Evolutionary conservation across 2,329 filamentous ascomycete genomes (phyloP), one percentile per base, ranked within the genome.

Genomic region (Fusarium udum): DNA sequence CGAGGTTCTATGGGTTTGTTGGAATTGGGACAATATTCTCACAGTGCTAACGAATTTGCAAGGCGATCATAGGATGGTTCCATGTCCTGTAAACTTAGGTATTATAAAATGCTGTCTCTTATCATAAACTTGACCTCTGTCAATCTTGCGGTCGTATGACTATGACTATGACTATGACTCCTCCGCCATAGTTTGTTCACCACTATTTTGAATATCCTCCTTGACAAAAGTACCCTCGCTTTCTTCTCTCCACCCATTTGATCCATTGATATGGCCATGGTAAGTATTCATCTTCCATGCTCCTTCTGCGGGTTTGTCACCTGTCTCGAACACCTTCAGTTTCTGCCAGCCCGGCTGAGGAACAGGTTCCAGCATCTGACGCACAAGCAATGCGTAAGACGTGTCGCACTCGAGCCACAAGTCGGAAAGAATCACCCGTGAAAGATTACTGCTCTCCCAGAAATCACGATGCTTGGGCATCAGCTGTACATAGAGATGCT

Each of bases 331-430:
- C 10, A 83, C 80, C 26, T 78, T 80, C 16, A 89, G 78, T n/a
- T 78, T 73, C n/a, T 75, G 73, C 83, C 85, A 88, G 2, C 69
- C 71, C 22, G 67, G 76, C 6, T 73, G 71, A 12, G 75, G 77
- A 8, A 68, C 67, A 26, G 76, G 65, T 43, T 79, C 77, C n/a
- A 84, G 78, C 42, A 87, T 70, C 64, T 83, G 77, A 22, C 78
- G 79, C 75, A 85, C 81, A 34, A 90, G 81, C 37, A 86, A 77
- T 7, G 80, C 82, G 76, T 89, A 89, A 1, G 84, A 81, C 4
- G 84, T 85, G 65, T 87, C 83, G 20, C 87, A 84, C 78, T 90
- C 87, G 80, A 87, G 85, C 87, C 88, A 89, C 6, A 86, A 75
- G 62, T 87, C 85, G 2, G 80, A 79, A 20, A 81, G 75, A 24